Evolutionary conservation across 2,329 filamentous ascomycete genomes (phyloP), one percentile per base, ranked within the genome.

Genomic region (Alternaria gansuensis): DNA sequence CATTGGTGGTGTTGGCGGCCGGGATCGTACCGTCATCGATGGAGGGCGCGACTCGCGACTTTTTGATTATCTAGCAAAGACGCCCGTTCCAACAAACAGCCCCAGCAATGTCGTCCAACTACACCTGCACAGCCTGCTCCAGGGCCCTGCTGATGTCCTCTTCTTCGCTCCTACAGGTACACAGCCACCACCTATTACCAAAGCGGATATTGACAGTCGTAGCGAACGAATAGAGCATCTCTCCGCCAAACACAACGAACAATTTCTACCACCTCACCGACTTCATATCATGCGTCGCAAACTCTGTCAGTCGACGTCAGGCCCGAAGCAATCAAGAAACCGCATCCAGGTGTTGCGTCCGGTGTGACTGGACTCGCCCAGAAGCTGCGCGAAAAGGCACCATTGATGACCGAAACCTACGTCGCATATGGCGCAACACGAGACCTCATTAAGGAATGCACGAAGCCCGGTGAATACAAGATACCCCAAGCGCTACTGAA

Each of bases 381-480:
- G 44, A 69, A 68, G 59, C 37, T 78, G 36, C 70, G 72, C 31
- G 67, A 75, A 54, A 74, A 69, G 46, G 73, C 73, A 17, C 73
- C 74, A 9, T 51, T 72, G 45, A 70, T 74, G 65, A 77, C 74
- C 10, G 87, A 89, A 70, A 87, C 87, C 11, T 97, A 97, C 76
- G 85, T 90, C 54, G 90, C 93, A 33, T 91, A 95, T 73, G 89
- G 88, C 59, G 87, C 88, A 50, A 95, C 92, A 26, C 89, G 96
- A 79, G 82, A 85, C 57, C 82, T 97, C 57, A 93, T 92, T 81
- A 88, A 90, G 73, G 84, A 87, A 63, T 96, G 92, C 79, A 85
- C 88, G 8, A 80, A 79, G 57, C 87, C 90, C 64, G 93, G 90
- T 44, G 86, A 88, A 62, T 97, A 97, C 78, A 86, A 82, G 51